Base-by-base conservation (phyloP, 345 rosid species). In the Gossypium thurberi region DNA sequence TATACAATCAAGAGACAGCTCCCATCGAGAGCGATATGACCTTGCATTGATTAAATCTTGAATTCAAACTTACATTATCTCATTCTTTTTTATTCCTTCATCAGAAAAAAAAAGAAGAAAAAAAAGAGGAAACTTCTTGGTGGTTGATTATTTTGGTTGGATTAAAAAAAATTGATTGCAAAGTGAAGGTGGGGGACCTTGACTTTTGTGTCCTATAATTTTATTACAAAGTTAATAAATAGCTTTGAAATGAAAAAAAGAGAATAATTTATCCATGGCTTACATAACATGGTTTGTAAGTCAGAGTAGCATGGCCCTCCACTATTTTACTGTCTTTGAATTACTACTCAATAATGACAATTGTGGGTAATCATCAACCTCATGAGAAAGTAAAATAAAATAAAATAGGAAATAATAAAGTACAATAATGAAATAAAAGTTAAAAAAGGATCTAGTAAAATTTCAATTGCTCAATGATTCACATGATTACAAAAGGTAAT, bases 101-200 rank as follows among this genome's bases (percentile, higher is more conserved):
- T 33, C 5, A 4, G 40, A 4, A 33, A 33, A 26, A 25, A 33
- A 33, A 4, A 33, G 37, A 6, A 33, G 28, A 33, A 26, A 25
- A 33, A 33, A 4, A 33, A 1, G 40, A 33, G 28, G 8, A 55
- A 72, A 12, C 56, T 76, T 46, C 52, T 6, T 58, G 65, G 53
- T 59, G 43, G 81, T 70, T 73, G 70, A 59, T 64, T 42, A 18
- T 61, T 52, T 68, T 78, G 74, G 74, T 68, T 78, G 60, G 74
- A 53, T 51, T 43, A 8, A 4, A 43, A 43, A 8, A 55, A 8
- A 18, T 18, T 70, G 72, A 70, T 63, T 42, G 65, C 26, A 10
- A 53, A 62, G 21, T 70, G 46, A 60, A 23, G 46, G 33, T 10
- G 26, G 55, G 20, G 7, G 64, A 73, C 58, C 77, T 78, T 78